Conservation (phyloP, 768 basidiomycete genomes). For the Trametes cinnabarina region DNA sequence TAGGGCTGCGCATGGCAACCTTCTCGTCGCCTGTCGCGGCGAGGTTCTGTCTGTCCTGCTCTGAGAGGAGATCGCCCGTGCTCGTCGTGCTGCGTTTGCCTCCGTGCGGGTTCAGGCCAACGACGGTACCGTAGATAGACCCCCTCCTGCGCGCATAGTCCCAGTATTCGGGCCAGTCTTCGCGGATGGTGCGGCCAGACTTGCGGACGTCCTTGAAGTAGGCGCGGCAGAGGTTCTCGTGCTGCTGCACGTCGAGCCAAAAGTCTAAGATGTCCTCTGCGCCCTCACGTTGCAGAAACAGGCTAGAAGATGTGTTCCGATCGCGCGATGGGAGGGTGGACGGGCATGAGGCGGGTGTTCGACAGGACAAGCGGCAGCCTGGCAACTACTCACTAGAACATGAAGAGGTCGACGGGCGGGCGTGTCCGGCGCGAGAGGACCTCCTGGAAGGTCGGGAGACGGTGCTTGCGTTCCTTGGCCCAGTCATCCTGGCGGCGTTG, state of each 20-base stretch:
- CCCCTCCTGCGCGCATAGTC: slow-evolving; percentile 89
- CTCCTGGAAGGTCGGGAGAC: slow-evolving; percentile 86
- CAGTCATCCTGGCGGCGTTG: slow-evolving; percentile 63
- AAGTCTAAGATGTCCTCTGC: slow-evolving; percentile 97
- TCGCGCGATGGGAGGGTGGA: slow-evolving; percentile 4
- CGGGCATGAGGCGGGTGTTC: too few relatives aligned
- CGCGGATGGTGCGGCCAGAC: slow-evolving; percentile 87
- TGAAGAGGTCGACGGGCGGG: slow-evolving; percentile 97
- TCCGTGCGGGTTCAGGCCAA: slow-evolving; percentile 65
- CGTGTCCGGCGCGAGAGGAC: slow-evolving; percentile 87
- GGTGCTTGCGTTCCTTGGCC: slow-evolving; percentile 66
- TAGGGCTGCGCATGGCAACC: slow-evolving; percentile 54
- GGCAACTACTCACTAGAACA: slow-evolving; percentile 83
- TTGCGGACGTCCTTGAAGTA: slow-evolving; percentile 99
- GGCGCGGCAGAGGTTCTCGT: slow-evolving; percentile 96
- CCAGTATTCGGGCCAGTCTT: slow-evolving; percentile 99
- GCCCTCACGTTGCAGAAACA: slow-evolving; percentile 94
- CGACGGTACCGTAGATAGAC: slow-evolving; percentile 89
- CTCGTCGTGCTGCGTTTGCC: slow-evolving; percentile 78
- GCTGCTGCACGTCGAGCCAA: slow-evolving; percentile 99
- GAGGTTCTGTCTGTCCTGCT: slow-evolving; percentile 68
- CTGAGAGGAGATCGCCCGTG: slow-evolving; percentile 67
- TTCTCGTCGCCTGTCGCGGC: slow-evolving; percentile 50
- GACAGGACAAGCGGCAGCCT: slow-evolving; percentile 1
- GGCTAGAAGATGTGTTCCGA: slow-evolving; percentile 46